Evolutionary conservation across 2,329 filamentous ascomycete species (phyloP), one percentile per base, ranked within the genome.

Genomic region (Fusarium sp.): DNA sequence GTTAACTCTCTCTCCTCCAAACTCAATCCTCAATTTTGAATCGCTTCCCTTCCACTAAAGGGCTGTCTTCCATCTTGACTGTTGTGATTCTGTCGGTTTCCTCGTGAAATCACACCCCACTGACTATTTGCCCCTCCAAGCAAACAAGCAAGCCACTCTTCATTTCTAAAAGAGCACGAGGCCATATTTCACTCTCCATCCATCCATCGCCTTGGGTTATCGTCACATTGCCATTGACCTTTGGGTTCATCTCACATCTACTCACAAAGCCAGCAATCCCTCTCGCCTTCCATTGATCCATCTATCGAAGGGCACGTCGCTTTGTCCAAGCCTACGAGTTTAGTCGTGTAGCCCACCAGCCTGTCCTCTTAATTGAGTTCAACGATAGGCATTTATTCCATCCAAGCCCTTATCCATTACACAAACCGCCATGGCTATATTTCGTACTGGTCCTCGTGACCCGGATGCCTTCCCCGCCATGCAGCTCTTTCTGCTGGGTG

Each of bases 401-500:
- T 45, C 35, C 39, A 47, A 19, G 20, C 33, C 45, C 24, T 22
- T 24, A 20, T 24, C 14, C 24, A 17, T 52, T 54, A 33, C 60
- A 72, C 76, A 78, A 75, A 73, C 79, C 79, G 78, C 79, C 76
- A 87, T 88, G 85, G 77, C 80, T 80, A 81, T 85, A 79, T 83
- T 83, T 65, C 82, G 77, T 79, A 80, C 78, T 80, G 80, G 79
- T 67, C 80, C 80, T 77, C 86, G 85, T 81, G 85, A 91, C 79
- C 85, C 88, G 70, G 86, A 93, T 81, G 88, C 88, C 74, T 97
- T 97, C 75, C 94, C 94, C 6, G 88, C 91, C 9, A 81, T 89
- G 24, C 94, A 97, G 78, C 88, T 97, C 26, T 94, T 95, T 72
- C 81, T 97, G 19, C 86, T 97, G 70, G 92, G 93, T 96, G 83